Conservation (phyloP, 257 asterid genomes). For the Capsicum chinense region DNA sequence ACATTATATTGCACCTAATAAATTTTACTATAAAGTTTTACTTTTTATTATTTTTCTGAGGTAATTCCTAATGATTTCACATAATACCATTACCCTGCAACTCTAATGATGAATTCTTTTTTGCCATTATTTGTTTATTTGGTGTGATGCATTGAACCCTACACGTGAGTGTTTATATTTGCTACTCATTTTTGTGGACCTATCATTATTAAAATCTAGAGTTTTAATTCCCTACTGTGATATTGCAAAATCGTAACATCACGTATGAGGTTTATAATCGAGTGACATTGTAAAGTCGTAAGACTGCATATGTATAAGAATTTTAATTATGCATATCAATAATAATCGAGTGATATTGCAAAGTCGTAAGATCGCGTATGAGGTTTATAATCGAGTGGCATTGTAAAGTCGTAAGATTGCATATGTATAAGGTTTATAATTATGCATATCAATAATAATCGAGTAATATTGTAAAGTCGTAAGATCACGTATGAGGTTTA, state of each 20-base stretch:
- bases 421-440: too few relatives aligned
- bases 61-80: conserved; percentile 72
- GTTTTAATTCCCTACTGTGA: background rate
- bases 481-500: too few relatives aligned
- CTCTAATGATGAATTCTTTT: conserved; percentile 73
- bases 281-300: too few relatives aligned
- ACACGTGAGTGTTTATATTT: conserved; percentile 67
- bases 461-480: too few relatives aligned
- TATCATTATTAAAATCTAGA: background rate
- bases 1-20: conserved; percentile 27
- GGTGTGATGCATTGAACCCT: conserved; percentile 62
- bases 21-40: background rate
- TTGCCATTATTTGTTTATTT: conserved; percentile 49
- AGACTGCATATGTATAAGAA: too few relatives aligned
- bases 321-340: too few relatives aligned
- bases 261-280: background rate
- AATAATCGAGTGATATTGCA: too few relatives aligned
- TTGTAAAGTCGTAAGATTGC: too few relatives aligned
- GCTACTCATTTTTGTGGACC: conserved; percentile 23
- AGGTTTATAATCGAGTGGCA: too few relatives aligned
- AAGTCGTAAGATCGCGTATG: too few relatives aligned
- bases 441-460: too few relatives aligned
- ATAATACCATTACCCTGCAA: conserved; percentile 77
- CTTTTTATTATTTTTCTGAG: conserved; percentile 39
- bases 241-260: background rate